Evolutionary conservation across 768 basidiomycete genomes (phyloP).

Genomic region (Russula dissimulans): DNA sequence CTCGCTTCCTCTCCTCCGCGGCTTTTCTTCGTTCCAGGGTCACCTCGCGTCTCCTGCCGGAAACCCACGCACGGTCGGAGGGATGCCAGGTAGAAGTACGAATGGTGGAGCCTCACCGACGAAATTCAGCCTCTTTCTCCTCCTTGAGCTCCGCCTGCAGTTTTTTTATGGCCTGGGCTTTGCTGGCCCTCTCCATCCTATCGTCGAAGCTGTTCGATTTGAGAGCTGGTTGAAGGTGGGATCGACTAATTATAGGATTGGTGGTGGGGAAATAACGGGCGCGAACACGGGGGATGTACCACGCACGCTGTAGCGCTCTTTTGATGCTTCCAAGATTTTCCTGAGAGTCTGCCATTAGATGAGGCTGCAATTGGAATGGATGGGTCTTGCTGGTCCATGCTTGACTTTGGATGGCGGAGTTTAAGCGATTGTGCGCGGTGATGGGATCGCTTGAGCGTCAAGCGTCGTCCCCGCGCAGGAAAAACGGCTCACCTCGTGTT

Average conservation of each 20-base stretch:
- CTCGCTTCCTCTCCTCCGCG: conserved; percentile 59
- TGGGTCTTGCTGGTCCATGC: conserved; percentile 7
- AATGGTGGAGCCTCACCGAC: conserved; percentile 35
- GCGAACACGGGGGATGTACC: background rate
- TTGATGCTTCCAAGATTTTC: conserved; percentile 55
- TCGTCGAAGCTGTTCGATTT: conserved; percentile 60
- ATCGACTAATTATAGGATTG: conserved; percentile 39
- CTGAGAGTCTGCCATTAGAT: conserved; percentile 55
- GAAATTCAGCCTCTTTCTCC: conserved; percentile 61
- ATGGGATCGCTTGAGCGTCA: too few species aligned
- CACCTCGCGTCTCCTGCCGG: conserved; percentile 50
- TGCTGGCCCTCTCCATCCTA: conserved; percentile 60
- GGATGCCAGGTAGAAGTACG: background rate
- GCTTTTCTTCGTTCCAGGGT: conserved; percentile 63
- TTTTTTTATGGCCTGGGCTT: conserved; percentile 61
- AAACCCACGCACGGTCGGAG: background rate
- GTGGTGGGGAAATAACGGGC: background rate
- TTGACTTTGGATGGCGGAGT: background rate
- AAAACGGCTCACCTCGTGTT: too few species aligned
- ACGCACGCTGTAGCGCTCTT: conserved; percentile 46
- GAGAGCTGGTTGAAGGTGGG: conserved; percentile 54
- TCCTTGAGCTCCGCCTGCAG: conserved; percentile 64
- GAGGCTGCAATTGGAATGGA: conserved; percentile 42
- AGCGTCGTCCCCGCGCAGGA: too few species aligned
- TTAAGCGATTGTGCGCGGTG: background rate